phyloP scores from a whole-genome alignment of 2,329 filamentous ascomycete genomes.

The Ploettnerulaceae sp. region DNA sequence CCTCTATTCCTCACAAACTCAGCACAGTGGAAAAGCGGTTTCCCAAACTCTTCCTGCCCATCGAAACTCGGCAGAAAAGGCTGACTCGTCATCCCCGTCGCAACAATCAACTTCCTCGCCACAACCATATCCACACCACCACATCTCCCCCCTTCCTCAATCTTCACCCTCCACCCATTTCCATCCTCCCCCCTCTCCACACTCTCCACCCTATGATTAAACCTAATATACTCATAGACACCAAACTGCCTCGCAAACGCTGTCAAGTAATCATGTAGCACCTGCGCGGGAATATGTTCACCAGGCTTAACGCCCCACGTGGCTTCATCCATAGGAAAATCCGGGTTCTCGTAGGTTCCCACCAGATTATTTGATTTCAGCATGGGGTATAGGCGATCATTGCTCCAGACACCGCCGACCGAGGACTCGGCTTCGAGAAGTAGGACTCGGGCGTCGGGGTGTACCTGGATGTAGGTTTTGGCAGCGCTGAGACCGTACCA shows the following conservation, averaged over 20 bases:
- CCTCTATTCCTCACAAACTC: slow-evolving; percentile 41
- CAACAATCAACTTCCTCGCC: slow-evolving; percentile 44
- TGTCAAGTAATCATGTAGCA: slow-evolving; percentile 52
- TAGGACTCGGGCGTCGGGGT: slow-evolving; percentile 51
- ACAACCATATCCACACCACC: neutral
- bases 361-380: slow-evolving; percentile 71
- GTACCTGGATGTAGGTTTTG: slow-evolving; percentile 55
- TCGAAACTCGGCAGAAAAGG: slow-evolving; percentile 44
- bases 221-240: slow-evolving; percentile 43
- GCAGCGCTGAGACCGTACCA: slow-evolving; percentile 55
- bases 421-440: slow-evolving; percentile 54
- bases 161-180: slow-evolving; percentile 37
- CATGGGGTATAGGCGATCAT: slow-evolving; percentile 60
- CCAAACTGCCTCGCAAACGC: slow-evolving; percentile 51
- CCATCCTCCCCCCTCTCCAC: slow-evolving; percentile 39
- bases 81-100: slow-evolving; percentile 48
- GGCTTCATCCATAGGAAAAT: slow-evolving; percentile 62
- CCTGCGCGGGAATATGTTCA: slow-evolving; percentile 54
- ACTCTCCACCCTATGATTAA: slow-evolving; percentile 45
- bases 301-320: slow-evolving; percentile 45
- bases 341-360: slow-evolving; percentile 68
- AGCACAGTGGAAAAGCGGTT: slow-evolving; percentile 46
- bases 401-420: slow-evolving; percentile 68
- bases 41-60: slow-evolving; percentile 43
- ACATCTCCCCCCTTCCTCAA: neutral